Percentiles rank a stretch among this genome's conserved stretches.
These are phyloP conservation scores for Lactifluus volemus DNA, from an alignment of 768 basidiomycete species.

Conservation along the genomic window DNA sequence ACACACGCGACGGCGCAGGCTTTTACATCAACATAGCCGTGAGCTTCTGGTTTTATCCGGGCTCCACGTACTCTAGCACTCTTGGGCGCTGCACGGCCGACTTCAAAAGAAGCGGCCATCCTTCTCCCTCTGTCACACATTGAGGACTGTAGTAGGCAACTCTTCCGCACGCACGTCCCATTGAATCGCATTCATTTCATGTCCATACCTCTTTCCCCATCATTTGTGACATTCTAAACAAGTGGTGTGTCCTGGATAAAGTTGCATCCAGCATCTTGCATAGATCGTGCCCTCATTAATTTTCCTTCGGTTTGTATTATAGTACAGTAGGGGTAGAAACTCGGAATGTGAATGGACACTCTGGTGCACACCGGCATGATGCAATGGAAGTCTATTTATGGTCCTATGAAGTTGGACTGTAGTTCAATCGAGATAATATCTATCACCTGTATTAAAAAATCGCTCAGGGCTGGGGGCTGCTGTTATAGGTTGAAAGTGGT, in stretches of 20 bases:
- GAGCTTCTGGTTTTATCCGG: conserved; percentile 46
- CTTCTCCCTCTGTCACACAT: neutral
- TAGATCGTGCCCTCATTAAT: neutral
- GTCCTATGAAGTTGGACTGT: neutral
- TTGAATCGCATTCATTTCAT: neutral
- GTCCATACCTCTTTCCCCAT: neutral
- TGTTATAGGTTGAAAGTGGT: conserved; percentile 15
- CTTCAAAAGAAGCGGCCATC: neutral
- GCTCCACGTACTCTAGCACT: conserved; percentile 27
- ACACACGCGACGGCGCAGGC: conserved; percentile 24
- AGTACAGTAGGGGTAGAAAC: neutral
- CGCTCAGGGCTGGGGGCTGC: neutral
- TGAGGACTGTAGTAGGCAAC: neutral
- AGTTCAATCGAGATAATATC: conserved; percentile 29
- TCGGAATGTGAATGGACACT: neutral
- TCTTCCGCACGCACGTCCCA: neutral
- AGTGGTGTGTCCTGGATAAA: neutral
- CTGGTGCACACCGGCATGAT: neutral
- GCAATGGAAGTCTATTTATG: neutral
- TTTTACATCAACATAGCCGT: conserved; percentile 50
- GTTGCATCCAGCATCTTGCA: neutral
- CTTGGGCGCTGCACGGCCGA: conserved; percentile 23
- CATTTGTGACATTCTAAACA: neutral
- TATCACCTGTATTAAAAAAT: conserved; percentile 27
- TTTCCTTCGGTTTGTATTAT: conserved; percentile 8